phyloP scores from a whole-genome alignment of 352 stramenopile species.

The Phytophthora cajani region DNA sequence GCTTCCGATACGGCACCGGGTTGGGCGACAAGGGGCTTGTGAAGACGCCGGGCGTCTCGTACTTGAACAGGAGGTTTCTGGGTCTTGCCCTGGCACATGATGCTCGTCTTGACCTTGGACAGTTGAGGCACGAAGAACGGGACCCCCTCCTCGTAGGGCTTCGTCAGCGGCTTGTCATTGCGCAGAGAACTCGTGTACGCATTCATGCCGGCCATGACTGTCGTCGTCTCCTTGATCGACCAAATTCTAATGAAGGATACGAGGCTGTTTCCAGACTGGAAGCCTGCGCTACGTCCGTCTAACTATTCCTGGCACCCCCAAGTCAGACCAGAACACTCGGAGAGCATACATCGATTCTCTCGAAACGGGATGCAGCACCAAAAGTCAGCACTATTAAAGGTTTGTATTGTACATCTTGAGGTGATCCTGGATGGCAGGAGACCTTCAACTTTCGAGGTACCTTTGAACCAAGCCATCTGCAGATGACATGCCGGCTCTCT shows the following conservation, averaged over 20 bases:
- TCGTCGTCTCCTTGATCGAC: not conserved
- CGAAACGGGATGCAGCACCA: no score
- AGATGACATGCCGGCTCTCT: no score
- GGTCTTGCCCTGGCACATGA: slow-evolving; percentile 35
- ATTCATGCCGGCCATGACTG: slow-evolving; percentile 32
- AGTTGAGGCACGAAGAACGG: slow-evolving; percentile 71
- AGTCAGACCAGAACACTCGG: not conserved
- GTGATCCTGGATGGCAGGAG: no score
- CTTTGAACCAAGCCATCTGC: no score
- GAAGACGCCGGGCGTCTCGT: slow-evolving; percentile 34
- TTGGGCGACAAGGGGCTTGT: slow-evolving; percentile 23
- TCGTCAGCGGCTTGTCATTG: slow-evolving; percentile 29
- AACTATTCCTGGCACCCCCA: not conserved
- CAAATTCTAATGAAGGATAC: not conserved
- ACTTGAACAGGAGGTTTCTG: slow-evolving; percentile 65
- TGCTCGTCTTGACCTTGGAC: slow-evolving; percentile 65
- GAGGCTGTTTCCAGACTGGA: not conserved
- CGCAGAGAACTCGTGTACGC: slow-evolving; percentile 52
- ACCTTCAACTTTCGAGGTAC: no score
- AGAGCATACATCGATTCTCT: no score
- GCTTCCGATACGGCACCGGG: slow-evolving; percentile 69
- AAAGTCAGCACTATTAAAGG: no score
- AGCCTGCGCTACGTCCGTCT: no score
- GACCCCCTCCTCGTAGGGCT: slow-evolving; percentile 46
- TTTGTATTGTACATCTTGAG: no score